Base-by-base conservation (phyloP, 768 basidiomycete species). In the Leccinum fibrillosum region DNA sequence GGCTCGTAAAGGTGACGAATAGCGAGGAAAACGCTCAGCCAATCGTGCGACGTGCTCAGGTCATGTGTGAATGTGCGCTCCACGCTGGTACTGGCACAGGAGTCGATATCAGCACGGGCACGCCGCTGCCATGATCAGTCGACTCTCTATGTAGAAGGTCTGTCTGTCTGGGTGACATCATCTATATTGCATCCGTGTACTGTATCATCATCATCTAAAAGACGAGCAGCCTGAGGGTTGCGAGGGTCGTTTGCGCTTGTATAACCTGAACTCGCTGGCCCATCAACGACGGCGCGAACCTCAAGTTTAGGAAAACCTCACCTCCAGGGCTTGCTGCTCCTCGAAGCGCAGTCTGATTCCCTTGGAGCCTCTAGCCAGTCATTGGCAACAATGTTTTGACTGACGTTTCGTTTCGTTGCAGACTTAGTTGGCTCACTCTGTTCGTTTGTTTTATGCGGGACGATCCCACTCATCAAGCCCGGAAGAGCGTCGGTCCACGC, bases 251-350 rank as follows among this genome's bases (percentile, higher is more conserved):
- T 73, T 94, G 89, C 4, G 89, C 75, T 71, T 92, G 86, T 56
- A 92, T 85, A 56, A 94, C 83, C 90, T 94, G 68, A 48, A 15
- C 21, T 11, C 23, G 19, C 17, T 55, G 55, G 30, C 19, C 10
- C 48, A 39, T 72, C 32, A 73, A 66, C 37, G 15, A 52, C 12
- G 11, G 21, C 5, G 21, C 12, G 19, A 19, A 19, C 32, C 7
- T 23, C 3, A 15, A 9, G 21, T 28, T 28, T 13, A 7, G 30
- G 15, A 12, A 54, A 54, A 32, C 1, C 65, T 56, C 64, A 92
- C 92, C 79, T 95, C 89, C 63, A 99, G 72, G 44, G 94, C 92
- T 73, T 98, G 96, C 71, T 91, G 80, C 32, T 97, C 94, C 75
- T 97, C 93, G 60, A 99, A 72, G 70, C 94, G 81, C 68, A 26